Conservation (phyloP, 2,329 filamentous ascomycete species). For the Emergomyces orientalis region DNA sequence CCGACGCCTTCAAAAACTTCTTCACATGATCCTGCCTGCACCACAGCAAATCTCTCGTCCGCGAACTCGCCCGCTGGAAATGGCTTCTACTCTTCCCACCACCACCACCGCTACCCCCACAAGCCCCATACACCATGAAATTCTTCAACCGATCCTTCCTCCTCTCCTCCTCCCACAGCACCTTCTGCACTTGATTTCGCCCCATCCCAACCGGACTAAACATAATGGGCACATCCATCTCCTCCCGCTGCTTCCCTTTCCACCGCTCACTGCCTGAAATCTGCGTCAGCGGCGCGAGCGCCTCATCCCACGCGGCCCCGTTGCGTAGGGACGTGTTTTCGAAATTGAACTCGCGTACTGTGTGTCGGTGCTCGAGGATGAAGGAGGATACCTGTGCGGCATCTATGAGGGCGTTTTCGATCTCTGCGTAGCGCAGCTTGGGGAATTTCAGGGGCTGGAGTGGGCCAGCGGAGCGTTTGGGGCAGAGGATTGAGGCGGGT, state of each 20-base stretch:
- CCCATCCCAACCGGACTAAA: constrained; percentile 24
- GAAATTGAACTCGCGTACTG: constrained; percentile 69
- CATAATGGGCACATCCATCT: constrained; percentile 32
- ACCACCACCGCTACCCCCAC: not conserved
- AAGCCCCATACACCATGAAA: constrained; percentile 12
- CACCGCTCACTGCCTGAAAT: constrained; percentile 30
- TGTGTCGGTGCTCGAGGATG: constrained; percentile 56
- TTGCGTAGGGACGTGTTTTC: constrained; percentile 61
- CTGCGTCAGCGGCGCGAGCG: constrained; percentile 58
- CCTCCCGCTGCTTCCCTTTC: constrained; percentile 26
- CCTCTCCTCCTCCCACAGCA: constrained; percentile 21
- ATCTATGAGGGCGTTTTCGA: constrained; percentile 65
- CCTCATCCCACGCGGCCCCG: constrained; percentile 67
- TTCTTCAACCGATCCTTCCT: constrained; percentile 14
- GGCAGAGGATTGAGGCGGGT: constrained; percentile 20
- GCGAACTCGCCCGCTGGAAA: constrained; percentile 21
- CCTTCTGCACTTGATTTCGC: constrained; percentile 20
- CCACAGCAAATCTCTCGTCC: constrained; percentile 22
- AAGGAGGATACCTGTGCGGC: constrained; percentile 61
- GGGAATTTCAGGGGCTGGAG: constrained; percentile 56
- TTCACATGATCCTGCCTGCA: constrained; percentile 28
- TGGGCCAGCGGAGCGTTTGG: constrained; percentile 30
- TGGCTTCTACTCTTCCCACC: not conserved
- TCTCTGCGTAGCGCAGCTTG: constrained; percentile 56
- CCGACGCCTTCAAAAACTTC: constrained; percentile 21